A percentile compares a stretch with the other conserved stretches of the same genome.
Conservation (phyloP, 495 filamentous ascomycete genomes). For the Talaromyces trachyspermus region DNA sequence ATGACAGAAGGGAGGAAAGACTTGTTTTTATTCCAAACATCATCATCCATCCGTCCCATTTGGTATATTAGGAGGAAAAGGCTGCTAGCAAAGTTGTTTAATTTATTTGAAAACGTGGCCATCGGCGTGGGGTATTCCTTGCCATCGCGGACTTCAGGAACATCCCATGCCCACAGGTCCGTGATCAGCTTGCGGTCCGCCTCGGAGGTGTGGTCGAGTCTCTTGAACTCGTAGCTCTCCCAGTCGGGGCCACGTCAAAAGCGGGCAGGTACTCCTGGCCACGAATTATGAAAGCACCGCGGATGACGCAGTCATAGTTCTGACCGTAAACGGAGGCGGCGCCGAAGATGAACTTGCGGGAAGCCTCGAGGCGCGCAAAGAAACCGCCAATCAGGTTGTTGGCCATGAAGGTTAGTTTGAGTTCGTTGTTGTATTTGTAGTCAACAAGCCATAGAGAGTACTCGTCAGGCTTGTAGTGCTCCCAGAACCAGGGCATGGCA, state of each 20-base stretch:
- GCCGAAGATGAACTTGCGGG: constrained; percentile 98
- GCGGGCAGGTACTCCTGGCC: constrained; percentile 80
- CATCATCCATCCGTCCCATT: neutral
- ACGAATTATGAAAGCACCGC: constrained; percentile 89
- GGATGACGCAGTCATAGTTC: constrained; percentile 79
- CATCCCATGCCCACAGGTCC: constrained; percentile 85
- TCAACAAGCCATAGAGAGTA: constrained; percentile 87
- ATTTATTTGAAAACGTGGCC: constrained; percentile 99
- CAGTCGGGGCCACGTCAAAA: constrained; percentile 93
- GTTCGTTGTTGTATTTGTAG: constrained; percentile 98
- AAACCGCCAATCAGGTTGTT: constrained; percentile 96
- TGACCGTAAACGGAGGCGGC: constrained; percentile 79
- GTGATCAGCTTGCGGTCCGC: constrained; percentile 81
- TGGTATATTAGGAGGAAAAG: neutral
- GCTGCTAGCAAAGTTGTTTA: constrained; percentile 1
- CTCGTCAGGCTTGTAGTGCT: constrained; percentile 84
- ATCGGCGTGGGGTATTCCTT: constrained; percentile 74
- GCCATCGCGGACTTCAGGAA: constrained; percentile 65
- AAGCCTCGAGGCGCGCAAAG: constrained; percentile 93
- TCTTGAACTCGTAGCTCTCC: constrained; percentile 92
- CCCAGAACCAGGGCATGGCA: constrained; percentile 97
- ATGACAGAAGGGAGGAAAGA: neutral
- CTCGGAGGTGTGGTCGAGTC: constrained; percentile 79
- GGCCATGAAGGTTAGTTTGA: constrained; percentile 95
- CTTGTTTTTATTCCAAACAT: neutral